A percentile compares a stretch with the other conserved stretches of the same genome.
These are phyloP conservation scores for Galerina marginata DNA, from an alignment of 768 basidiomycete genomes.

Conservation along the genomic window DNA sequence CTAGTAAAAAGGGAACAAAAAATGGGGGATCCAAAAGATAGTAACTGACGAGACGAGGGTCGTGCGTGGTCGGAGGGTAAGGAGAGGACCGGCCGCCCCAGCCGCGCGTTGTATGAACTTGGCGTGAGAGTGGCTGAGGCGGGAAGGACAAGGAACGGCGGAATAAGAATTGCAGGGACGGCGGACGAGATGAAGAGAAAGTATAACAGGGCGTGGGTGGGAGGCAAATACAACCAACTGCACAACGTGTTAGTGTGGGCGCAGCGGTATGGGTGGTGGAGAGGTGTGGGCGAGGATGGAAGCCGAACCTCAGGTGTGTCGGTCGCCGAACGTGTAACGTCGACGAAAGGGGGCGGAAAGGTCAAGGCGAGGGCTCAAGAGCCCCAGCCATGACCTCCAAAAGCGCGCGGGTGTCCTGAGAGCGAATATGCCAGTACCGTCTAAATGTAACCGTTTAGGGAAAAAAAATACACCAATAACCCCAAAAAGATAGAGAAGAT, in stretches of 20 bases:
- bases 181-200: background rate
- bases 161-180: background rate
- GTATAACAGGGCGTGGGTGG: too few relatives aligned
- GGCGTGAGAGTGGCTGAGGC: background rate
- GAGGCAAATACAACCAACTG: constrained; percentile 4
- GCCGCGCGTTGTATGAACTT: background rate
- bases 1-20: too few relatives aligned
- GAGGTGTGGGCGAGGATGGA: background rate
- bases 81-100: too few relatives aligned
- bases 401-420: constrained; percentile 19
- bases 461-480: constrained; percentile 16
- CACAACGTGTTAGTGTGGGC: background rate
- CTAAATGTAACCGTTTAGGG: background rate
- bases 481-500: constrained; percentile 11
- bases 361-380: background rate
- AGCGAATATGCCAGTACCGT: constrained; percentile 14
- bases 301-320: background rate
- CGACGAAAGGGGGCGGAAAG: background rate
- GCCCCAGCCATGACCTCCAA: background rate
- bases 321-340: background rate
- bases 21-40: too few relatives aligned
- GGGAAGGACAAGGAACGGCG: background rate
- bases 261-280: background rate
- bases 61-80: too few relatives aligned
- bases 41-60: too few relatives aligned